phyloP scores from a whole-genome alignment of 768 basidiomycete genomes.

The Termitomyces titanicus region DNA sequence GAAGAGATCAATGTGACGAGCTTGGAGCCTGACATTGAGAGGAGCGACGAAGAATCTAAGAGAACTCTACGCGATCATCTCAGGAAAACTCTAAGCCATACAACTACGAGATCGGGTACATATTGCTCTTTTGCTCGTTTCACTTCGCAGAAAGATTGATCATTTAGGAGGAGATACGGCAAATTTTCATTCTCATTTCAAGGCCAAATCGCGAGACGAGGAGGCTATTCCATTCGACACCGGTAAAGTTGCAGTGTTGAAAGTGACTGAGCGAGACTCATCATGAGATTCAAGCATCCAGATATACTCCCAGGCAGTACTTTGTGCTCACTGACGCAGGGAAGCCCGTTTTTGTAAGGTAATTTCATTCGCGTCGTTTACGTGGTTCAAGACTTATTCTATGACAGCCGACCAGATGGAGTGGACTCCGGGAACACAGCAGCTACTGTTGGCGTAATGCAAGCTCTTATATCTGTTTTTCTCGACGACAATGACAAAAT shows the following conservation, averaged over 20 bases:
- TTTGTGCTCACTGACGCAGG: constrained; percentile 94
- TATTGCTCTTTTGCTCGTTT: not conserved
- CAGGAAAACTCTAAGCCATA: constrained; percentile 58
- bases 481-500: constrained; percentile 87
- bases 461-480: constrained; percentile 94
- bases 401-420: constrained; percentile 44
- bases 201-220: constrained; percentile 28
- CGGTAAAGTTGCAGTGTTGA: constrained; percentile 25
- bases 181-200: constrained; percentile 25
- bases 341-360: constrained; percentile 96
- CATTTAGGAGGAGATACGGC: constrained; percentile 21
- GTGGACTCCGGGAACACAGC: constrained; percentile 66
- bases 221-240: constrained; percentile 37
- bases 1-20: constrained; percentile 47
- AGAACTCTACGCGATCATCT: constrained; percentile 68
- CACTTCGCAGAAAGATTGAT: constrained; percentile 3
- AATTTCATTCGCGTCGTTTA: constrained; percentile 14
- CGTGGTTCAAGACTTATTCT: not conserved
- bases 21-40: constrained; percentile 37
- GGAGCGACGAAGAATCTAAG: constrained; percentile 55
- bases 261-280: constrained; percentile 4
- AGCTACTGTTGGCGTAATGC: constrained; percentile 86
- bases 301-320: constrained; percentile 69
- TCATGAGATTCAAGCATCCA: constrained; percentile 26
- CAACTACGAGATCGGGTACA: constrained; percentile 50